Percentiles rank a stretch among this genome's conserved stretches.
These are phyloP conservation scores for Arabis hirsuta DNA, from an alignment of 345 rosid species.

Conservation along the genomic window DNA sequence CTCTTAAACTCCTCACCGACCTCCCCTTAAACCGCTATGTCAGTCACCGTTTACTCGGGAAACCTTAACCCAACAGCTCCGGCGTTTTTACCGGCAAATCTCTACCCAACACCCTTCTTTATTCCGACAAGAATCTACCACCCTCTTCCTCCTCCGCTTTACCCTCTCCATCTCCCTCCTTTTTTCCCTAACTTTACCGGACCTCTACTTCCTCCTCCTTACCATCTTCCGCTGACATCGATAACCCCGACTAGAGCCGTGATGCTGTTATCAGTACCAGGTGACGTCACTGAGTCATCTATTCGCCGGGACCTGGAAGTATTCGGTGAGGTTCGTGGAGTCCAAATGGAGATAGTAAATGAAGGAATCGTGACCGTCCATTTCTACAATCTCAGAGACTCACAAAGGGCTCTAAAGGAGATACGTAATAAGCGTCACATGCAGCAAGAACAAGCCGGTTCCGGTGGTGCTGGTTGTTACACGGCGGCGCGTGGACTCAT, in stretches of 20 bases:
- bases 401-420: slow-evolving; percentile 62
- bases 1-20: neutral
- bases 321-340: slow-evolving; percentile 84
- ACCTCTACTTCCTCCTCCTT: slow-evolving; percentile 28
- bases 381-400: slow-evolving; percentile 79
- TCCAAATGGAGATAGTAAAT: slow-evolving; percentile 76
- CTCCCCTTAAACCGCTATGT: slow-evolving; percentile 32
- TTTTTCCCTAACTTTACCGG: slow-evolving; percentile 11
- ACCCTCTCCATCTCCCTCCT: neutral
- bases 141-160: slow-evolving; percentile 42
- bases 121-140: slow-evolving; percentile 48
- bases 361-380: slow-evolving; percentile 86
- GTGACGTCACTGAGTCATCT: slow-evolving; percentile 58
- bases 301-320: slow-evolving; percentile 72
- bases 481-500: slow-evolving; percentile 56
- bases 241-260: slow-evolving; percentile 65
- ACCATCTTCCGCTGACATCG: slow-evolving; percentile 49
- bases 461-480: neutral
- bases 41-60: neutral
- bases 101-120: slow-evolving; percentile 29
- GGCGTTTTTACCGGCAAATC: slow-evolving; percentile 63
- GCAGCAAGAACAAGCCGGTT: slow-evolving; percentile 48
- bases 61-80: slow-evolving; percentile 55
- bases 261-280: slow-evolving; percentile 55
- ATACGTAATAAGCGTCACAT: slow-evolving; percentile 71